Conservation (phyloP, 805 yeast genomes). For the Grigorovia transvaalensis region DNA sequence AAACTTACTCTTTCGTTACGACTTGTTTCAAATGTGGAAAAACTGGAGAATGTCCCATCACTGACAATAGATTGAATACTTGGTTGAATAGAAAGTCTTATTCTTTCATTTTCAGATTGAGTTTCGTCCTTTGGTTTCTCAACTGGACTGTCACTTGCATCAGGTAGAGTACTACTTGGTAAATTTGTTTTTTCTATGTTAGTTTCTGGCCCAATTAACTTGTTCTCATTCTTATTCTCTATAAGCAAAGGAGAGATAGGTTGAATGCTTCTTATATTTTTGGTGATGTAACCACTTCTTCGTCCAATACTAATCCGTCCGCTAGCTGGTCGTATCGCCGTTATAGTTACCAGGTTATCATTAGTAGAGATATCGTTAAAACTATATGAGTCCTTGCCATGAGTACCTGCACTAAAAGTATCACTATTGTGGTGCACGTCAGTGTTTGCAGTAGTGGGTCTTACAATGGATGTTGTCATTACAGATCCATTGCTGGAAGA, state of each 20-base stretch:
- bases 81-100: conserved; percentile 19
- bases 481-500: not conserved
- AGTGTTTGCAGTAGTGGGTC: too few relatives aligned
- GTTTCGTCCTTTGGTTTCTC: conserved; percentile 1
- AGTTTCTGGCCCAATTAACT: conserved; percentile 12
- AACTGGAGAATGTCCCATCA: conserved; percentile 13
- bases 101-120: conserved; percentile 1
- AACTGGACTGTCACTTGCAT: conserved; percentile 17
- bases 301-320: conserved; percentile 24
- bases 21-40: conserved; percentile 5
- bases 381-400: too few relatives aligned
- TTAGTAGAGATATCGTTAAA: not conserved
- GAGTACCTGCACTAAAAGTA: too few relatives aligned
- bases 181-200: conserved; percentile 5
- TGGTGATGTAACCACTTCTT: conserved; percentile 2
- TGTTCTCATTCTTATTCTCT: conserved; percentile 9
- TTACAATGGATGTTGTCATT: not conserved
- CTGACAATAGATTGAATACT: conserved; percentile 23
- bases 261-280: not conserved
- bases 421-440: too few relatives aligned
- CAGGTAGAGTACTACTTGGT: conserved; percentile 15
- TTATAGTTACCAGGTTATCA: conserved; percentile 9
- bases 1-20: conserved; percentile 4
- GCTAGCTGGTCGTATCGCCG: conserved; percentile 21
- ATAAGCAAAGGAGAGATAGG: not conserved